These are phyloP conservation scores for Tephrocybe sp. DNA, from an alignment of 768 basidiomycete genomes.

Conservation along the genomic window DNA sequence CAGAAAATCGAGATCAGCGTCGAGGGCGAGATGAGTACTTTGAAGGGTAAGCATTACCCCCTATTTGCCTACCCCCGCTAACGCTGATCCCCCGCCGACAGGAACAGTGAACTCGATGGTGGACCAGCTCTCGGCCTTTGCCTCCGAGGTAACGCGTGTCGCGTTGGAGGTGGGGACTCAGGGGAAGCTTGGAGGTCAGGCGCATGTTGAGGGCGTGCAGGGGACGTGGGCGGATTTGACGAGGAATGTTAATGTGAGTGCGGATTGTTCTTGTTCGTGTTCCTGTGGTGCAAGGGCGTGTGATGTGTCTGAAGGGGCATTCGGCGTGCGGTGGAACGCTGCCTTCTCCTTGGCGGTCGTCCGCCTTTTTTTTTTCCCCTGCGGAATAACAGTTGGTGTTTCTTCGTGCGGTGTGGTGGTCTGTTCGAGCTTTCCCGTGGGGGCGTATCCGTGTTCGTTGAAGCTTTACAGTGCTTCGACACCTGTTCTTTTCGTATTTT, in stretches of 20 bases:
- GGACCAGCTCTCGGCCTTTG: slow-evolving; percentile 84
- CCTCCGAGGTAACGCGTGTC: slow-evolving; percentile 79
- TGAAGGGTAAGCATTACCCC: slow-evolving; percentile 45
- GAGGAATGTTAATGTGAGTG: slow-evolving; percentile 80
- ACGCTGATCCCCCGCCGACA: slow-evolving; percentile 9
- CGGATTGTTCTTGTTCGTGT: too few relatives aligned
- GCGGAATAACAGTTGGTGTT: too few relatives aligned
- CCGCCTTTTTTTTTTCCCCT: not conserved
- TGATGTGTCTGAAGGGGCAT: too few relatives aligned
- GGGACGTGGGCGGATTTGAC: slow-evolving; percentile 94
- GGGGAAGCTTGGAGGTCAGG: slow-evolving; percentile 89
- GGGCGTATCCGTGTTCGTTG: too few relatives aligned
- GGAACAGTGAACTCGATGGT: slow-evolving; percentile 94
- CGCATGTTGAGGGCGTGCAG: slow-evolving; percentile 86
- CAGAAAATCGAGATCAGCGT: slow-evolving; percentile 93
- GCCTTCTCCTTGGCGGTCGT: not conserved
- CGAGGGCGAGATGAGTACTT: slow-evolving; percentile 81
- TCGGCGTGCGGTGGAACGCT: too few relatives aligned
- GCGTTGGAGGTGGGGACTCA: slow-evolving; percentile 90
- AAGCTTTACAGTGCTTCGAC: too few relatives aligned
- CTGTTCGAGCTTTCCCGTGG: too few relatives aligned
- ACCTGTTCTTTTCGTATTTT: too few relatives aligned
- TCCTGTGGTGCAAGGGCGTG: too few relatives aligned
- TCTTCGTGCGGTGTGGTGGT: too few relatives aligned
- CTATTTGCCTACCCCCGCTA: not conserved